Conservation (phyloP, 2,329 filamentous ascomycete genomes). For the Berkeleyomyces rouxiae region DNA sequence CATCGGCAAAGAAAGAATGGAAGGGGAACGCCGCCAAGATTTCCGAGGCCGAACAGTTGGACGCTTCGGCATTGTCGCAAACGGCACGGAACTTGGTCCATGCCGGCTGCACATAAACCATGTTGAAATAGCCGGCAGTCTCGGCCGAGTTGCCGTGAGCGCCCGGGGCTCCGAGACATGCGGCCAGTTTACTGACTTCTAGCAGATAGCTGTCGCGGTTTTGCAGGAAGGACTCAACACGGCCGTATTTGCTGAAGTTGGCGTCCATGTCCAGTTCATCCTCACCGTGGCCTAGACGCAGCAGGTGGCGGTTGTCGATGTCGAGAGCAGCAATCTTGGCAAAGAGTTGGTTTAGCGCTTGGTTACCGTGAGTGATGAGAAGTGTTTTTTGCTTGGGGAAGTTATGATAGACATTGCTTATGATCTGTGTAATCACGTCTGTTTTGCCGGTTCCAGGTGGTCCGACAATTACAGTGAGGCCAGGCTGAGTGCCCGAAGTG, state of each 20-base stretch:
- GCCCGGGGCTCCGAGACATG: slow-evolving; percentile 70
- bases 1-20: slow-evolving; percentile 69
- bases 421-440: slow-evolving; percentile 96
- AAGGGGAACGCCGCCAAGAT: slow-evolving; percentile 72
- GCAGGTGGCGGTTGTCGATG: slow-evolving; percentile 84
- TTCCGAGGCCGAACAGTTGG: slow-evolving; percentile 39
- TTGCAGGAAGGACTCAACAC: slow-evolving; percentile 88
- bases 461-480: slow-evolving; percentile 82
- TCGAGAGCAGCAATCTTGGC: slow-evolving; percentile 94
- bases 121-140: slow-evolving; percentile 92
- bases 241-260: slow-evolving; percentile 84
- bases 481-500: slow-evolving; percentile 82
- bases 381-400: slow-evolving; percentile 85
- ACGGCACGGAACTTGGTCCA: slow-evolving; percentile 67
- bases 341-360: slow-evolving; percentile 92
- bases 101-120: slow-evolving; percentile 72
- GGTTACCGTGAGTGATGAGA: slow-evolving; percentile 90
- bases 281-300: slow-evolving; percentile 86
- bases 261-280: slow-evolving; percentile 77
- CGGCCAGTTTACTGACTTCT: slow-evolving; percentile 75
- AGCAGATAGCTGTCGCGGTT: slow-evolving; percentile 62
- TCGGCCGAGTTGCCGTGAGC: slow-evolving; percentile 95
- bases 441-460: slow-evolving; percentile 96
- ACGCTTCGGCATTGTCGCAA: slow-evolving; percentile 27
- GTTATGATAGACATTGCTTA: slow-evolving; percentile 97